Evolutionary conservation across 805 yeast genomes (phyloP).

Genomic region (Wickerhamomyces xylosicus): DNA sequence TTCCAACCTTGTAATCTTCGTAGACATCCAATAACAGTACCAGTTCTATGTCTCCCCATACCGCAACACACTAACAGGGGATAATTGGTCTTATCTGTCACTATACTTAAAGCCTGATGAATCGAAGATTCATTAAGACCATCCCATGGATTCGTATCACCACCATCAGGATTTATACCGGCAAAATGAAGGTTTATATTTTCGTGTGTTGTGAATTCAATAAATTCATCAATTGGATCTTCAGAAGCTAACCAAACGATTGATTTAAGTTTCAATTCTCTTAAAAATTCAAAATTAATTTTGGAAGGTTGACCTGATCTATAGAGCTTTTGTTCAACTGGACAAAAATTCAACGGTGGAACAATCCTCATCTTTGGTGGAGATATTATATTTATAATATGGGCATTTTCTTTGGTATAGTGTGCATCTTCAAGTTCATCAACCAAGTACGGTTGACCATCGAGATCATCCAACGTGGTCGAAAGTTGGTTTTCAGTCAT

Average conservation of each 20-base stretch:
- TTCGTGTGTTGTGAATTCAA: conserved; percentile 69
- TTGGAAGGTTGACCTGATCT: conserved; percentile 92
- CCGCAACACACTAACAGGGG: conserved; percentile 93
- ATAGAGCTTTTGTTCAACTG: conserved; percentile 81
- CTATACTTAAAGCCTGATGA: conserved; percentile 65
- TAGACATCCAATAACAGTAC: conserved; percentile 91
- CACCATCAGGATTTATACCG: conserved; percentile 70
- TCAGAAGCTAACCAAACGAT: conserved; percentile 93
- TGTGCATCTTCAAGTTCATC: conserved; percentile 22
- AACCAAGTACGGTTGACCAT: conserved; percentile 2
- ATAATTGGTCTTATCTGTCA: conserved; percentile 61
- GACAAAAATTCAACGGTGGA: conserved; percentile 93
- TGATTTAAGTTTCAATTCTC: conserved; percentile 62
- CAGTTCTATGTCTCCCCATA: conserved; percentile 97
- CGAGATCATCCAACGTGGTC: conserved; percentile 4
- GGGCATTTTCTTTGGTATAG: conserved; percentile 5
- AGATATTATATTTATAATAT: conserved; percentile 23
- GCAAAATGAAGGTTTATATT: conserved; percentile 73
- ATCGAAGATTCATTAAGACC: conserved; percentile 79
- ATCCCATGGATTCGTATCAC: conserved; percentile 89
- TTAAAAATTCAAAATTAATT: conserved; percentile 80
- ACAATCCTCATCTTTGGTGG: conserved; percentile 65
- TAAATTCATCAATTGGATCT: conserved; percentile 83
- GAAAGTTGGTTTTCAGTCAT: neutral
- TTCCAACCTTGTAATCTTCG: conserved; percentile 97